Evolutionary conservation across 2,329 filamentous ascomycete species (phyloP), one percentile per base, ranked within the genome.

Genomic region (Penicillium sp.): DNA sequence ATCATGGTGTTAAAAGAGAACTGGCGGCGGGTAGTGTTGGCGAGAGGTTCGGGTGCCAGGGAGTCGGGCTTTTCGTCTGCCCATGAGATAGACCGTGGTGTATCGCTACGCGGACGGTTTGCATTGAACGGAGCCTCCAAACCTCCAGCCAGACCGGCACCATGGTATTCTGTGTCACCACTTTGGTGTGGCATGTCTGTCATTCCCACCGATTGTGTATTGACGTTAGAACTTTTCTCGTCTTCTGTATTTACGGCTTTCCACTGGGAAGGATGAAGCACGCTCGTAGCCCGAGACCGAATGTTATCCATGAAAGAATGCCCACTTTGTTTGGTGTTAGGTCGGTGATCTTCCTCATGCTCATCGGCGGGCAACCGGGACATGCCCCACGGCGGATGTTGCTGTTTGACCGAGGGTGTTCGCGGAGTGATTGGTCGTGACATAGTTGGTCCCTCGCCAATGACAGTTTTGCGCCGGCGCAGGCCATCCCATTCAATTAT

Each of bases 1-100:
- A 97, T 94, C 52, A 96, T 86, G 64, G 89, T 91, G 63, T 93
- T 89, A 80, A 97, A 97, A 19, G 90, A 96, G 77, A 97, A 99
- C 70, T 96, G 91, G 59, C 93, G 84, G 63, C 80, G 84, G 12
- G 89, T 85, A 31, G 79, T 78, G 54, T 83, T 84, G 4, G 82
- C 62, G 35, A 70, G 67, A 17, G 62, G 75, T 61, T 64, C 73
- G 62, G 68, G 67, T 4, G 63, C 31, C 1, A 44, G 49, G 1
- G 51, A 36, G 29, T 61, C 59, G 5, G 45, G 51, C 29, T 66
- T 65, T 49, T 74, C 67, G 47, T 74, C 72, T 8, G 69, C 70
- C 73, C 73, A 75, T 12, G 67, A 59, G 43, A 75, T 68, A 58
- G 75, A 66, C 50, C 72, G 60, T 74, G 79, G 65, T 74, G 81